Base-by-base conservation (phyloP, 257 asterid species). In the Cynanchum wilfordii region DNA sequence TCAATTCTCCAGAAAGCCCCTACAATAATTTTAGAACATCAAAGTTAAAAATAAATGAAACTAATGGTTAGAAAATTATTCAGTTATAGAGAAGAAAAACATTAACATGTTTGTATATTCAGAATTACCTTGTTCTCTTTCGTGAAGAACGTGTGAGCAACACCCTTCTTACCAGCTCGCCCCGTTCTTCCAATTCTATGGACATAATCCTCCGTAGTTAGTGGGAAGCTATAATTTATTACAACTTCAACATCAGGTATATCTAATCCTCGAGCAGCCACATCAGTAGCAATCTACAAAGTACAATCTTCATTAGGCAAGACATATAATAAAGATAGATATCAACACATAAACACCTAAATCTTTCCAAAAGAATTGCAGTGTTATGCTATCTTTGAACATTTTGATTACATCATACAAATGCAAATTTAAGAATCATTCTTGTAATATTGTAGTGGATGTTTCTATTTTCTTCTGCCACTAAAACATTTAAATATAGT, bases 111-210 rank as follows among this genome's bases (percentile, higher is more conserved):
- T 22, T 20, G 36, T 69, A 65, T 4, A 57, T 66, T 52, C 47
- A 10, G 63, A 70, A 62, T 65, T 79, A 93, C 98, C 96, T 90
- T 94, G 81, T 94, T 94, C 36, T 94, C 99, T 88, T 89, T 89
- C 0, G 92, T 94, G 79, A 94, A 94, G 89, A 94, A 94, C 69
- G 99, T 94, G 88, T 94, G 99, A 59, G 99, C 99, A 69, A 94
- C 98, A 75, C 99, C 99, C 80, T 94, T 94, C 80, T 94, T 94
- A 81, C 99, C 99, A 71, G 98, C 99, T 76, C 99, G 82, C 67
- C 99, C 99, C 38, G 99, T 94, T 78, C 99, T 90, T 78, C 99
- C 99, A 78, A 94, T 94, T 85, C 99, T 84, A 75, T 94, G 98
- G 68, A 94, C 98, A 69, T 91, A 94, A 87, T 89, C 99, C 86